Evolutionary conservation across 2,329 filamentous ascomycete species (phyloP), one percentile per base, ranked within the genome.

Genomic region (Neoascochyta sp.): DNA sequence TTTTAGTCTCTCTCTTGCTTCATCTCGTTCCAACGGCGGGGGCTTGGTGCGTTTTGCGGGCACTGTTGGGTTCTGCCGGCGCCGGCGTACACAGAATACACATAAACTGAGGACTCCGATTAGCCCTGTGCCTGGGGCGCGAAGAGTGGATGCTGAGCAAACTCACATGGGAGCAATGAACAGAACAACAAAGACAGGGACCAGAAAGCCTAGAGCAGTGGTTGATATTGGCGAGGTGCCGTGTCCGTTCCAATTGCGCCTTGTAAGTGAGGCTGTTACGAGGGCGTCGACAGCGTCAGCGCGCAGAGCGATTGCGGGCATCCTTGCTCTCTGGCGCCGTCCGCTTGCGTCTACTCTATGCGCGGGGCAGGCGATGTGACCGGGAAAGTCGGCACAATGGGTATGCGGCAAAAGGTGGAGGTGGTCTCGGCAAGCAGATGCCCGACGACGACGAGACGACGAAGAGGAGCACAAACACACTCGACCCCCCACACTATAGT

Each of bases 151-250:
- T 30, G 14, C 11, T 22, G 13, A 24, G 16, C 15, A 16, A 13
- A 45, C 54, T 45, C 45, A 58, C 54, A 57, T 48, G 9, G 55
- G 55, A 20, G 35, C 47, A 24, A 49, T 36, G 11, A 59, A 39
- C 14, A 57, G 49, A 13, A 57, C 36, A 4, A 55, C 27, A 11
- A 59, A 50, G 1, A 59, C 39, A 0, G 55, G 54, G 14, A 57
- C 43, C 14, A 59, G 27, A 16, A 59, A 57, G 2, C 45, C 45
- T 26, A 57, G 48, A 4, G 54, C 50, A 7, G 47, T 54, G 5
- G 50, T 42, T n/a, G 52, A 52, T 33, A 56, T 41, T 12, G 45
- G 36, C 24, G 45, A 45, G n/a, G n/a, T n/a, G n/a, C n/a, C 29
- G n/a, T n/a, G n/a, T n/a, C n/a, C n/a, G n/a, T 13, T 9, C 9